A percentile compares a stretch with the other conserved stretches of the same genome.
These are phyloP conservation scores for Bipolaris sorokiniana DNA, from an alignment of 2,329 filamentous ascomycete species.

Conservation along the genomic window DNA sequence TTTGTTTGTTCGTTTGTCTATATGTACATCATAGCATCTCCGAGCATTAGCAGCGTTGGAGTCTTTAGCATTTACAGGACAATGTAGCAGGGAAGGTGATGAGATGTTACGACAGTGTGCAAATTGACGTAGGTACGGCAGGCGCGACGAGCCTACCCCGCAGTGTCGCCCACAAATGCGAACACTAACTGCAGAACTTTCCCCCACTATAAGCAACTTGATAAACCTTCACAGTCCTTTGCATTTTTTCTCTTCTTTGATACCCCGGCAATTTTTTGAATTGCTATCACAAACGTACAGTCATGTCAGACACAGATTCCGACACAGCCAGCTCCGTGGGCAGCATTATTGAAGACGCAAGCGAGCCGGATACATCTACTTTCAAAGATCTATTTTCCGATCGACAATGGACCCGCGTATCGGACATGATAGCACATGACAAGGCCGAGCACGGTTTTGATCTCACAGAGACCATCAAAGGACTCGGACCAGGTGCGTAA, in stretches of 20 bases:
- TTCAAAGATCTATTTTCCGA: conserved; percentile 48
- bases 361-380: conserved; percentile 43
- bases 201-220: conserved; percentile 19
- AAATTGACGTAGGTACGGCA: conserved; percentile 16
- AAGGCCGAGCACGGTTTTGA: conserved; percentile 37
- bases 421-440: conserved; percentile 39
- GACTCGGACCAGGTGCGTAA: conserved; percentile 37
- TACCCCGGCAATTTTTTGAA: background rate
- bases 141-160: conserved; percentile 30
- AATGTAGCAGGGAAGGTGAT: background rate
- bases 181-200: conserved; percentile 34
- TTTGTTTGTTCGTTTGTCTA: conserved; percentile 26
- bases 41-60: conserved; percentile 26
- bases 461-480: conserved; percentile 34
- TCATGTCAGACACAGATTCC: conserved; percentile 41
- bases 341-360: conserved; percentile 44
- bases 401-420: conserved; percentile 36
- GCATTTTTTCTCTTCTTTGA: conserved; percentile 6
- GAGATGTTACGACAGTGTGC: no score
- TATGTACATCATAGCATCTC: conserved; percentile 34
- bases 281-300: conserved; percentile 1
- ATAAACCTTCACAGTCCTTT: conserved; percentile 2
- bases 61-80: conserved; percentile 27
- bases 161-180: conserved; percentile 39
- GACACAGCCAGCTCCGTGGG: conserved; percentile 43